Conservation (phyloP, 2,329 filamentous ascomycete genomes). For the Stachybotrys elegans region DNA sequence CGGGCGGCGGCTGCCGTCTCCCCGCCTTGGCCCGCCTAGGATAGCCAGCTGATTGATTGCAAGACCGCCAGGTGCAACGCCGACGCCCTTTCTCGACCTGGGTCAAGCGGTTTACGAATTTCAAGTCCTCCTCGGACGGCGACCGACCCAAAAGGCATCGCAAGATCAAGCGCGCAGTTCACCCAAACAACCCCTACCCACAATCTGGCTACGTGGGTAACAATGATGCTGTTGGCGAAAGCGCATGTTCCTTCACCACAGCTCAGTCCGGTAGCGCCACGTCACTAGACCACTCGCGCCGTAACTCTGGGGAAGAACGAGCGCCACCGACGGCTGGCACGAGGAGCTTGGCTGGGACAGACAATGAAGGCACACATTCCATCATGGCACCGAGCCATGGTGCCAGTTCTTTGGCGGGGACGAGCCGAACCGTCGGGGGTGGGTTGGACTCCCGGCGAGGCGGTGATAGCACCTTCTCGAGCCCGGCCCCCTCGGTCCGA, state of each 20-base stretch:
- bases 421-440: conserved; percentile 63
- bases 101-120: conserved; percentile 88
- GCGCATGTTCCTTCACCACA: conserved; percentile 51
- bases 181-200: conserved; percentile 89
- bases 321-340: conserved; percentile 57
- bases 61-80: conserved; percentile 64
- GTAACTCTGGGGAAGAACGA: conserved; percentile 54
- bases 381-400: conserved; percentile 71
- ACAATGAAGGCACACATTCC: conserved; percentile 70
- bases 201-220: conserved; percentile 60
- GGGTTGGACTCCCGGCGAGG: conserved; percentile 65
- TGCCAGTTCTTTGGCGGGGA: conserved; percentile 63
- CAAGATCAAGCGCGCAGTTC: conserved; percentile 50
- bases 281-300: conserved; percentile 55
- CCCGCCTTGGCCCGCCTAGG: too few species aligned
- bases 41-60: conserved; percentile 32
- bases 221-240: conserved; percentile 29
- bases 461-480: conserved; percentile 73
- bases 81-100: conserved; percentile 85
- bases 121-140: conserved; percentile 69
- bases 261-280: conserved; percentile 48
- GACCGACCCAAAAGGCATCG: conserved; percentile 36
- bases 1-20: too few species aligned
- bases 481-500: conserved; percentile 72
- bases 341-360: conserved; percentile 73